A percentile compares a stretch with the other conserved stretches of the same genome.
Conservation (phyloP, 2,329 filamentous ascomycete genomes). For the Fusarium robinianum region DNA sequence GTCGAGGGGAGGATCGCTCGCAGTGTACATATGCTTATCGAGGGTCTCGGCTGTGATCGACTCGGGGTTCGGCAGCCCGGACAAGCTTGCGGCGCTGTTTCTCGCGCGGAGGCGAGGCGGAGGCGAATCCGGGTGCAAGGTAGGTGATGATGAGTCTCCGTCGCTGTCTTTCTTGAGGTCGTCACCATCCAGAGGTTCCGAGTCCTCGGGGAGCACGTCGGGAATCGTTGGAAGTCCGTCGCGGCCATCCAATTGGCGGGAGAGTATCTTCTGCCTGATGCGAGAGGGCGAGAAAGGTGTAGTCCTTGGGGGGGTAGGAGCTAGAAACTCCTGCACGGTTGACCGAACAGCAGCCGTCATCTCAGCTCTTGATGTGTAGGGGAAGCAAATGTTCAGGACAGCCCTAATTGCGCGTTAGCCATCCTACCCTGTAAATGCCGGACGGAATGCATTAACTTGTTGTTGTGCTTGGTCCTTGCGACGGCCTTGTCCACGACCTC, state of each 20-base stretch:
- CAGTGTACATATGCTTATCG: conserved; percentile 85
- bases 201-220: conserved; percentile 51
- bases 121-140: conserved; percentile 59
- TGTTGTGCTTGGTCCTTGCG: conserved; percentile 84
- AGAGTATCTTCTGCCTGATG: conserved; percentile 83
- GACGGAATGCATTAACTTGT: conserved; percentile 57
- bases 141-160: conserved; percentile 64
- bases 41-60: conserved; percentile 83
- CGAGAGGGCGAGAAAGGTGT: conserved; percentile 85
- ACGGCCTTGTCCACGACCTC: conserved; percentile 86
- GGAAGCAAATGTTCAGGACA: conserved; percentile 91
- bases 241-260: conserved; percentile 59
- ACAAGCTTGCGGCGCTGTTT: conserved; percentile 42
- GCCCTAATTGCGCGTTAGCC: conserved; percentile 45
- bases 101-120: conserved; percentile 44
- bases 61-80: conserved; percentile 72
- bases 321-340: conserved; percentile 85
- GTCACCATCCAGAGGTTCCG: conserved; percentile 50
- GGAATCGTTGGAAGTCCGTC: conserved; percentile 56
- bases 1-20: conserved; percentile 83
- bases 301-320: conserved; percentile 66
- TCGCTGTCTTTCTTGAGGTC: conserved; percentile 50
- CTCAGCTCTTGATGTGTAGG: conserved; percentile 94
- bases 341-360: conserved; percentile 88
- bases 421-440: neutral